Evolutionary conservation across 2,329 filamentous ascomycete species (phyloP).

Genomic region (Sclerotinia subarctica): DNA sequence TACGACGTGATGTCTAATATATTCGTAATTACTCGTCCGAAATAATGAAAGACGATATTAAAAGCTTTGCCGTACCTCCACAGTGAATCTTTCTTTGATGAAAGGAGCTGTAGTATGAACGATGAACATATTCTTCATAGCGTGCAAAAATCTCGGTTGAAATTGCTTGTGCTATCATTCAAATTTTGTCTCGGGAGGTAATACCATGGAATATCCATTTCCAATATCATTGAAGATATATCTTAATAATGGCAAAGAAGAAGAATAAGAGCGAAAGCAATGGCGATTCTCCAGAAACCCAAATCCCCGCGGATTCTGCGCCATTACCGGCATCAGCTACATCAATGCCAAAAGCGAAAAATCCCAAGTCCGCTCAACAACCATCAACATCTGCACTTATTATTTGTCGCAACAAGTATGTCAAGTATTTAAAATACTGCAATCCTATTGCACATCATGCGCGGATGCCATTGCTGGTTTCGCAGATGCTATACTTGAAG

Average conservation of each 20-base stretch:
- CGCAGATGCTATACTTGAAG: slow-evolving; percentile 14
- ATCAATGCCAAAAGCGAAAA: slow-evolving; percentile 33
- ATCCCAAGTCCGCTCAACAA: slow-evolving; percentile 34
- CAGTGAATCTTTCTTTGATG: slow-evolving; percentile 1
- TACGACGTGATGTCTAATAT: slow-evolving; percentile 18
- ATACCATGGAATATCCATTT: slow-evolving; percentile 16
- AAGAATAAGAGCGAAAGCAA: slow-evolving; percentile 44
- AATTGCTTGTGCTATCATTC: slow-evolving; percentile 22
- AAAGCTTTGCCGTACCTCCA: background rate
- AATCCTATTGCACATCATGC: background rate
- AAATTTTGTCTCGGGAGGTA: slow-evolving; percentile 18
- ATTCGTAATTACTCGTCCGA: slow-evolving; percentile 18
- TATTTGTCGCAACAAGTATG: slow-evolving; percentile 68
- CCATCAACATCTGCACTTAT: slow-evolving; percentile 51
- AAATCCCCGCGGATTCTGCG: slow-evolving; percentile 25
- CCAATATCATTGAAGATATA: slow-evolving; percentile 10
- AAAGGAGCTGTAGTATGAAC: background rate
- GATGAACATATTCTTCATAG: slow-evolving; percentile 16
- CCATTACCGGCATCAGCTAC: slow-evolving; percentile 25
- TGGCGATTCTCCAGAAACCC: slow-evolving; percentile 33
- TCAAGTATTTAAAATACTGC: slow-evolving; percentile 30
- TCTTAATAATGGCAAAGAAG: slow-evolving; percentile 46
- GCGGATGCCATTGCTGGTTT: background rate
- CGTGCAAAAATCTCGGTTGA: slow-evolving; percentile 23
- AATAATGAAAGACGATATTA: slow-evolving; percentile 16